A percentile compares a stretch with the other conserved stretches of the same genome.
Evolutionary conservation across 352 stramenopile species (phyloP).

Genomic region (Pythium myriotylum): DNA sequence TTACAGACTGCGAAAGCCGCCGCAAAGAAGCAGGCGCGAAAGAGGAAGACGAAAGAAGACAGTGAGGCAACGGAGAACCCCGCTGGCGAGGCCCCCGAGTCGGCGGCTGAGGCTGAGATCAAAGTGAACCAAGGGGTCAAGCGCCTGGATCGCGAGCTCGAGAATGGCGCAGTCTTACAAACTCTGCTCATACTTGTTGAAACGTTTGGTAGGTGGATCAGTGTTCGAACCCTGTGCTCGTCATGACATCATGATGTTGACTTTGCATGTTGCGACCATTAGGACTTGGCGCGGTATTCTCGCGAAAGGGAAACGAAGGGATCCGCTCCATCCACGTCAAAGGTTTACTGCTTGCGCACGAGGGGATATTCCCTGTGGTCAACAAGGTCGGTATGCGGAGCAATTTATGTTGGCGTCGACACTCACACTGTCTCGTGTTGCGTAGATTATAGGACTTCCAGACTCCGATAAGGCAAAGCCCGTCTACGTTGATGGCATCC

Average conservation of each 20-base stretch:
- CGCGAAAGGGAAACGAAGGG: constrained; percentile 45
- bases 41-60: constrained; percentile 5
- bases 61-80: not conserved
- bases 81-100: constrained; percentile 10
- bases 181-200: constrained; percentile 22
- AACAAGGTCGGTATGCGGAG: constrained; percentile 42
- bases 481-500: constrained; percentile 56
- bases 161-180: constrained; percentile 16
- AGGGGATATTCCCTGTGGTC: constrained; percentile 46
- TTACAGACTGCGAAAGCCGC: constrained; percentile 10
- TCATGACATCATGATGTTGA: too few species aligned
- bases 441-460: constrained; percentile 31
- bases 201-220: constrained; percentile 13
- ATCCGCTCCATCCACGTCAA: constrained; percentile 53
- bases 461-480: constrained; percentile 37
- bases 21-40: constrained; percentile 19
- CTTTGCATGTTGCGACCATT: not conserved
- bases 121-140: constrained; percentile 15
- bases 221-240: too few species aligned
- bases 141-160: constrained; percentile 22
- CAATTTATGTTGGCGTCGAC: too few species aligned
- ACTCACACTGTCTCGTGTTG: too few species aligned
- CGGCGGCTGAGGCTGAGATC: constrained; percentile 21
- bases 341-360: constrained; percentile 48
- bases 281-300: constrained; percentile 59